Evolutionary conservation across 768 basidiomycete species (phyloP), one percentile per base, ranked within the genome.

Genomic region (Hydnum rufescens): DNA sequence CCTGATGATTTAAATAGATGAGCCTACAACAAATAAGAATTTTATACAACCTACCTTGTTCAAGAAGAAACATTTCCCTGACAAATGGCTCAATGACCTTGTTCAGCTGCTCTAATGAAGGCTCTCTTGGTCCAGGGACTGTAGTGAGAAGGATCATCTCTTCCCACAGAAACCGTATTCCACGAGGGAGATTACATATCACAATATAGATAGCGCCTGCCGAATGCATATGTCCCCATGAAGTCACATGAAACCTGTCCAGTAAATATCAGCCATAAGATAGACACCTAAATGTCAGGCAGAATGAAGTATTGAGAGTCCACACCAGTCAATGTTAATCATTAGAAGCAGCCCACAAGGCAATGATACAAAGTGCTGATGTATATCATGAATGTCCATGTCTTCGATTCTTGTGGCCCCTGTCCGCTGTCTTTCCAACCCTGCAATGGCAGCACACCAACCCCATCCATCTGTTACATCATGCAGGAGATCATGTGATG

Each of bases 121-220:
- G 68, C 50, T 69, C 64, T 3, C 58, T 52, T 3, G 66, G 67
- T 0, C 67, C 66, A 44, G 68, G 66, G 8, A 70, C 63, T 2
- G 69, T 58, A 0, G 62, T 64, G 23, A 60, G 64, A 18, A 69
- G 50, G 51, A 65, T 67, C 49, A 65, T 63, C 48, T 69, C 65
- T 53, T 69, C 65, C 0, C 57, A 42, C n/a, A 61, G 56, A 48
- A 65, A 61, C 4, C 63, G 61, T 2, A 65, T 23, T 3, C 56
- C 49, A 2, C 58, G 55, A 4, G 70, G 70, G 1, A 70, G 59
- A 49, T 69, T 69, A 32, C 53, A 53, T 2, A 60, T 49, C 0
- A 58, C 58, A 4, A 54, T 5, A 51, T 64, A 64, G 16, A 64
- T 8, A 2, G 63, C 62, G 4, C 63, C 63, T 0, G 57, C 58